phyloP scores from a whole-genome alignment of 805 yeast genomes.

The Millerozyma miso region DNA sequence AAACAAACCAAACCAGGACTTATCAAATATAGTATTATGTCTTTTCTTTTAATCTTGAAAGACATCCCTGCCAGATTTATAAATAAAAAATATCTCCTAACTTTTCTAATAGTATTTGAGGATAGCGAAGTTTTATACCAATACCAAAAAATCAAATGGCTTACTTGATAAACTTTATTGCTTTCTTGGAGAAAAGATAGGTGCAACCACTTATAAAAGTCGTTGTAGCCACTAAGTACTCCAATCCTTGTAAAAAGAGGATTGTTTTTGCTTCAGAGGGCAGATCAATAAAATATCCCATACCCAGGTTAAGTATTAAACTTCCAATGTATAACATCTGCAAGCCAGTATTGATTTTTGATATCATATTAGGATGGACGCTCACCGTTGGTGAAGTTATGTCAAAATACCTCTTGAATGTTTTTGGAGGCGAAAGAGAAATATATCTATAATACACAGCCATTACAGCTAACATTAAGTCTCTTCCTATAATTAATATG shows the following conservation, averaged over 20 bases:
- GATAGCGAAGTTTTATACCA: constrained; percentile 10
- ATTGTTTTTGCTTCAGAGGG: constrained; percentile 9
- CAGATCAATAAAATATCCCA: constrained; percentile 17
- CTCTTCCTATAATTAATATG: constrained; percentile 75
- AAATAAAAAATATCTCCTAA: constrained; percentile 9
- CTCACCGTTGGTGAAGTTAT: constrained; percentile 76
- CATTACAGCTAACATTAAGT: constrained; percentile 63
- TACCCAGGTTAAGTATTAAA: constrained; percentile 31
- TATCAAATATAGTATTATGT: not conserved
- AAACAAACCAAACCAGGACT: not conserved
- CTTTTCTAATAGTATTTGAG: constrained; percentile 14
- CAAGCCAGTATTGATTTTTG: constrained; percentile 84
- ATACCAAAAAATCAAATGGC: constrained; percentile 6
- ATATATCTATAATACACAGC: constrained; percentile 70
- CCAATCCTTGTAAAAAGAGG: constrained; percentile 21
- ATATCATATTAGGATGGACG: constrained; percentile 80
- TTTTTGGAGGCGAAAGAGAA: constrained; percentile 72
- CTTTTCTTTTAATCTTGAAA: constrained; percentile 1
- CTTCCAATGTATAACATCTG: constrained; percentile 85
- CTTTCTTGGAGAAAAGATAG: constrained; percentile 65
- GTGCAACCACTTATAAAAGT: constrained; percentile 77
- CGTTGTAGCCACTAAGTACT: constrained; percentile 43
- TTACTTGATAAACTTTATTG: constrained; percentile 50
- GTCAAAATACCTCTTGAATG: constrained; percentile 71
- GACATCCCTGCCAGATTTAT: not conserved